phyloP scores from a whole-genome alignment of 495 filamentous ascomycete species.

The Podospora anserina region DNA sequence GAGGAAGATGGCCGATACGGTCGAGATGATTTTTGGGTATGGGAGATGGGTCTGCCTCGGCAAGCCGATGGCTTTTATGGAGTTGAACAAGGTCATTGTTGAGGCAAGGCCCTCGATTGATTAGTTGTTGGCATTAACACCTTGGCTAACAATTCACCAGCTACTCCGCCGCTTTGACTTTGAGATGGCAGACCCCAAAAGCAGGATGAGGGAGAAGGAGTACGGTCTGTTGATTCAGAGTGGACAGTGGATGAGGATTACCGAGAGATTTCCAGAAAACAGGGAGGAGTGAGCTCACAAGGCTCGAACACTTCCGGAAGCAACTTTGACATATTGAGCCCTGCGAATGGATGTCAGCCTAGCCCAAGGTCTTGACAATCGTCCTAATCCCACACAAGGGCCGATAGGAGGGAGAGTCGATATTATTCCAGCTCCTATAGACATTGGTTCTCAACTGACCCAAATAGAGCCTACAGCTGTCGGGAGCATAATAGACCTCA shows the following conservation, averaged over 20 bases:
- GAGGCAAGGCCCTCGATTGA: slow-evolving; percentile 37
- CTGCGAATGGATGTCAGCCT: no score
- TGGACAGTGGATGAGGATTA: slow-evolving; percentile 14
- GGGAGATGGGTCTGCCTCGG: slow-evolving; percentile 40
- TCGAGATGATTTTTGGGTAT: slow-evolving; percentile 32
- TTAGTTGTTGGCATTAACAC: background rate
- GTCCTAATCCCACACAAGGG: no score
- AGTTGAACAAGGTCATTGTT: slow-evolving; percentile 51
- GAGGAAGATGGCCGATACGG: slow-evolving; percentile 32
- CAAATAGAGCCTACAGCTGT: no score
- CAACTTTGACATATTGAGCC: no score
- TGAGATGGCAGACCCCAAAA: slow-evolving; percentile 40
- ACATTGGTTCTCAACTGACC: no score
- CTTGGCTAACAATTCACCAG: background rate
- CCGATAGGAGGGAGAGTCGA: no score
- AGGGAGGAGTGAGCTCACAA: no score
- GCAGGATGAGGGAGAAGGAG: slow-evolving; percentile 31
- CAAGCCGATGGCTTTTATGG: slow-evolving; percentile 35
- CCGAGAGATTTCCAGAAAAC: background rate
- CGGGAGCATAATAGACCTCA: no score
- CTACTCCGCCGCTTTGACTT: slow-evolving; percentile 44
- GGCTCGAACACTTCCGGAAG: no score
- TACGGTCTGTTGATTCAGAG: slow-evolving; percentile 8
- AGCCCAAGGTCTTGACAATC: no score
- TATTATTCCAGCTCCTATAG: no score